Evolutionary conservation across 2,329 filamentous ascomycete species (phyloP).

Genomic region (Triangularia setosa): DNA sequence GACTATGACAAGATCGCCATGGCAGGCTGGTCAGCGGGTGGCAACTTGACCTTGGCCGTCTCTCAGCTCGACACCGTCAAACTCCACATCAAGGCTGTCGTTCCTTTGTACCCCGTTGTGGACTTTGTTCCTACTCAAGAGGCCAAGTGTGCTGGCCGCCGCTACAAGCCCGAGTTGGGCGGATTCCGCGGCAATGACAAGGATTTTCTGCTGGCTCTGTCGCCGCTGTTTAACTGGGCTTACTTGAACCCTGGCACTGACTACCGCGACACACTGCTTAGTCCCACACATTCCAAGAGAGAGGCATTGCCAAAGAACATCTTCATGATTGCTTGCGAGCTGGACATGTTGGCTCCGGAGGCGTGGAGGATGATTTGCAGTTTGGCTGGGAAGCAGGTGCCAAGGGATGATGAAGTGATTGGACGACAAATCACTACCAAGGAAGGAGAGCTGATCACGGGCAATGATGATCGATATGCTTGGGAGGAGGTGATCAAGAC

Average conservation of each 20-base stretch:
- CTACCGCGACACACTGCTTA: conserved; percentile 38
- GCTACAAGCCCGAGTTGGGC: conserved; percentile 34
- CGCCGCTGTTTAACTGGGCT: conserved; percentile 38
- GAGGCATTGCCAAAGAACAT: conserved; percentile 38
- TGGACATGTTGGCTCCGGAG: conserved; percentile 45
- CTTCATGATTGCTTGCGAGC: conserved; percentile 42
- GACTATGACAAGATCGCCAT: conserved; percentile 40
- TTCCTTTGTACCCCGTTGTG: conserved; percentile 43
- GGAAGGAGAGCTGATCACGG: conserved; percentile 24
- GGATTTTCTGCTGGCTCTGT: conserved; percentile 30
- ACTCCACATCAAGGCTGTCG: conserved; percentile 32
- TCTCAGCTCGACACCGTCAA: conserved; percentile 37
- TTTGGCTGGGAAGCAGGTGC: conserved; percentile 32
- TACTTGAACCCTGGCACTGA: conserved; percentile 37
- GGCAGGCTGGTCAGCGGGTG: conserved; percentile 50
- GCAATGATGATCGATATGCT: conserved; percentile 30
- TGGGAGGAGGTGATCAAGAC: conserved; percentile 23
- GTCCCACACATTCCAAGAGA: conserved; percentile 33
- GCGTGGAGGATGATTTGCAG: conserved; percentile 36
- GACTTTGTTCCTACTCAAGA: conserved; percentile 36
- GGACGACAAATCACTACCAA: conserved; percentile 27
- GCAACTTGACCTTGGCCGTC: conserved; percentile 42
- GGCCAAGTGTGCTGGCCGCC: conserved; percentile 31
- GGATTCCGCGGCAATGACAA: conserved; percentile 25
- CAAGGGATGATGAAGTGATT: conserved; percentile 27